Base-by-base conservation (phyloP, 1,284 basidiomycete genomes). In the Volvariella surrecta region DNA sequence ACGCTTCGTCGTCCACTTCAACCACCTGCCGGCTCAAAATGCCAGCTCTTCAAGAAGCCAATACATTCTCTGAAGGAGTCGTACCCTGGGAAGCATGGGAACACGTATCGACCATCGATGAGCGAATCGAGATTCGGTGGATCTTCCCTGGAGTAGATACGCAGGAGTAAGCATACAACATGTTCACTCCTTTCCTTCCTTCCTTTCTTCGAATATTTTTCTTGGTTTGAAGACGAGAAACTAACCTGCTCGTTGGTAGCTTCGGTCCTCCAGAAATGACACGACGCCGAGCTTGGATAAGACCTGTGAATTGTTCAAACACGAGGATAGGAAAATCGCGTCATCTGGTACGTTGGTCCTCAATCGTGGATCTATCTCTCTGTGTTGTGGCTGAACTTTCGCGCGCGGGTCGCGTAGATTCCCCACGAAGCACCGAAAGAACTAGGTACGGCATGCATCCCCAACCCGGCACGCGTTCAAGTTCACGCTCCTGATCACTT, bases 11-110 rank as follows among this genome's bases (percentile, higher is more conserved):
- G 8, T n/a, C n/a, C n/a, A n/a, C n/a, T n/a, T n/a, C n/a, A n/a
- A n/a, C n/a, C n/a, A n/a, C n/a, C n/a, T n/a, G n/a, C n/a, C 63
- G 55, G 39, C 69, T 89, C 38, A 88, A 86, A 59, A 84, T 74
- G 72, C 59, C 74, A 0, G 68, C 67, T 2, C 46, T 79, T 11
- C 74, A 75, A 52, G 82, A 85, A 61, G 76, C 70, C 1, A 57
- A 73, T 2, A 63, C 69, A 11, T 83, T 83, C 53, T 52, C 63
- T 0, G 78, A 79, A 43, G 54, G 50, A 3, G 40, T 55, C 15
- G 56, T 65, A 0, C 43, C 65, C 4, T 59, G 51, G 28, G 76
- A 82, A 53, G 66, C 57, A 11, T 70, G 59, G 53, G 54, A 66
- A 4, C 71, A 71, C 55, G 59, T 77, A 43, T 56, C 69, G 2